A percentile compares a stretch with the other conserved stretches of the same genome.
phyloP scores from a whole-genome alignment of 2,329 filamentous ascomycete species.

The Biscogniauxia mediterranea region DNA sequence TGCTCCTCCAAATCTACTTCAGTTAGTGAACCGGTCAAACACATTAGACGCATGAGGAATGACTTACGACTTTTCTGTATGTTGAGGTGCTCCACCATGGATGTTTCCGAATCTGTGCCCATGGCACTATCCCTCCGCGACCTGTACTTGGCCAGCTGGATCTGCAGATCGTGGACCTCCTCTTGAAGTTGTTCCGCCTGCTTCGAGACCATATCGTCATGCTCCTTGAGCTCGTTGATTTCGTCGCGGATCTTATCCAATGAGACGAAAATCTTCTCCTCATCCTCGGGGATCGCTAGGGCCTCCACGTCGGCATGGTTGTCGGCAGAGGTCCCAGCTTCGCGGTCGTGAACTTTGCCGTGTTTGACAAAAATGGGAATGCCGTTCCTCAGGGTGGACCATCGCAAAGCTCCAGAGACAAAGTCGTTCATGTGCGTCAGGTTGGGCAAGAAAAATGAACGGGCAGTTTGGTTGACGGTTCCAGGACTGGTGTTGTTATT shows the following conservation, averaged over 20 bases:
- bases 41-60: not conserved
- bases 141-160: conserved; percentile 45
- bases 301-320: conserved; percentile 50
- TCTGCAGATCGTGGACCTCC: conserved; percentile 50
- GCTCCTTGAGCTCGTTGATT: conserved; percentile 53
- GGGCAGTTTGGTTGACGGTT: conserved; percentile 41
- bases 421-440: conserved; percentile 57
- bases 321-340: conserved; percentile 33
- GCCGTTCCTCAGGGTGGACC: conserved; percentile 51
- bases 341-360: conserved; percentile 47
- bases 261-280: conserved; percentile 58
- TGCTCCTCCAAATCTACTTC: conserved; percentile 52
- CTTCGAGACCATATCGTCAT: conserved; percentile 54
- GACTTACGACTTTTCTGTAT: conserved; percentile 57
- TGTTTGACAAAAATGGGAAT: conserved; percentile 57
- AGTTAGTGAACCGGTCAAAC: conserved; percentile 10
- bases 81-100: conserved; percentile 43
- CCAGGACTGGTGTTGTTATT: conserved; percentile 21
- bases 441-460: conserved; percentile 55
- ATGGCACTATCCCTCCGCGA: conserved; percentile 44
- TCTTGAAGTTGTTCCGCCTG: conserved; percentile 53
- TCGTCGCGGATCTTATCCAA: conserved; percentile 62
- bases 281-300: conserved; percentile 50
- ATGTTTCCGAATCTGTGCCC: conserved; percentile 43
- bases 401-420: conserved; percentile 52